Percentiles rank a stretch among this genome's conserved stretches.
Evolutionary conservation across 2,329 filamentous ascomycete genomes (phyloP).

Genomic region (Fusarium mundagurra): DNA sequence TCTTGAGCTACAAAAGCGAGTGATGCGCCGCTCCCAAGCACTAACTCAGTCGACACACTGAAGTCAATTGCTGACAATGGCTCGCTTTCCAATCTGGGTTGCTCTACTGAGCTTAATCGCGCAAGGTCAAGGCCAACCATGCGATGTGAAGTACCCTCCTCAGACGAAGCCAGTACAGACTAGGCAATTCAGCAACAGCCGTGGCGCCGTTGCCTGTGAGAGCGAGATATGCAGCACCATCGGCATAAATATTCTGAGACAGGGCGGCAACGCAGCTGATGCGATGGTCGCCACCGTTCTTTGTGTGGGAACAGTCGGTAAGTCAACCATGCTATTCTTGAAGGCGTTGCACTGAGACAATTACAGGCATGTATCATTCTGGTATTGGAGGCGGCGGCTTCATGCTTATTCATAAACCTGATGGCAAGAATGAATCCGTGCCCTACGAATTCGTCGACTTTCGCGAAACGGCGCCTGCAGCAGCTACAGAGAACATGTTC

Average conservation of each 20-base stretch:
- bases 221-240: conserved; percentile 67
- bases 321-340: accelerated
- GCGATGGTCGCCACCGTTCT: conserved; percentile 71
- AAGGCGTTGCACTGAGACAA: neutral
- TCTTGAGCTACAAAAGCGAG: neutral
- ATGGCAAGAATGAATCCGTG: conserved; percentile 56
- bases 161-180: conserved; percentile 1
- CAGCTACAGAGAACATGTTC: conserved; percentile 84
- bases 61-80: neutral
- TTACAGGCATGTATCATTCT: conserved; percentile 66
- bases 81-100: neutral
- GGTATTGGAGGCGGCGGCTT: conserved; percentile 85
- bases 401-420: conserved; percentile 72
- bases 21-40: neutral
- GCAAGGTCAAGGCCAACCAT: conserved; percentile 6
- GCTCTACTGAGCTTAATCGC: conserved; percentile 22
- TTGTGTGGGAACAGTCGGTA: conserved; percentile 68
- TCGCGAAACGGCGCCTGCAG: conserved; percentile 83
- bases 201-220: conserved; percentile 71
- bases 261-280: conserved; percentile 74
- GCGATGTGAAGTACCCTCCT: conserved; percentile 17
- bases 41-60: too few relatives aligned
- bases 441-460: conserved; percentile 85
- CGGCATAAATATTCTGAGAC: conserved; percentile 64
- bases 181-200: conserved; percentile 31